Evolutionary conservation across 768 basidiomycete genomes (phyloP).

Genomic region (Kwoniella dejecticola): DNA sequence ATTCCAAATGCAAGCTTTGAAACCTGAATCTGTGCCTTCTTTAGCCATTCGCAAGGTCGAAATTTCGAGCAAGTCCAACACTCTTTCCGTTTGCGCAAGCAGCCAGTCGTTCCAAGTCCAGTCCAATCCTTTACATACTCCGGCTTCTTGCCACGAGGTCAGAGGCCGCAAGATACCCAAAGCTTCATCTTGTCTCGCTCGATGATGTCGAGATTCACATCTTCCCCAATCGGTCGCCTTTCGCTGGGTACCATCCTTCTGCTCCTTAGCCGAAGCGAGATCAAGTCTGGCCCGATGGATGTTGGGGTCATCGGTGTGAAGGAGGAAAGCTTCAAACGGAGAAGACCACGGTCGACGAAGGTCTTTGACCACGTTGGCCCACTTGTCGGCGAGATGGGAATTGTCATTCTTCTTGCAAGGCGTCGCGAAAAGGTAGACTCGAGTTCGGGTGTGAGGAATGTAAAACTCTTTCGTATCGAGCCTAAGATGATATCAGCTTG

Average conservation of each 20-base stretch:
- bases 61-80: constrained; percentile 95
- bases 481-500: constrained; percentile 20
- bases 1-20: constrained; percentile 95
- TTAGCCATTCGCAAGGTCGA: constrained; percentile 76
- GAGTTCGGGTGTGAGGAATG: constrained; percentile 90
- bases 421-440: constrained; percentile 59
- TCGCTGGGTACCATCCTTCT: constrained; percentile 63
- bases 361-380: constrained; percentile 64
- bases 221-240: constrained; percentile 81
- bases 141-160: constrained; percentile 91
- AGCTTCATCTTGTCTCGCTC: constrained; percentile 78
- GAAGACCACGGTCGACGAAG: constrained; percentile 82
- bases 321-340: constrained; percentile 86
- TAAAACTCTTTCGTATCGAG: constrained; percentile 71
- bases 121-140: constrained; percentile 76
- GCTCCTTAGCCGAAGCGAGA: constrained; percentile 59
- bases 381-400: constrained; percentile 66
- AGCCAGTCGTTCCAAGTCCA: constrained; percentile 96
- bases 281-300: constrained; percentile 86
- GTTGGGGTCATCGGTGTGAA: constrained; percentile 85
- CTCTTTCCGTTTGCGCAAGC: constrained; percentile 85
- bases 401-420: constrained; percentile 54
- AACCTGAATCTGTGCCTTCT: constrained; percentile 78
- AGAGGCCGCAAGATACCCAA: constrained; percentile 81
- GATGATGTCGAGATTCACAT: constrained; percentile 88